phyloP scores from a whole-genome alignment of 331 rosid species.

The Erythrophleum ivorense region DNA sequence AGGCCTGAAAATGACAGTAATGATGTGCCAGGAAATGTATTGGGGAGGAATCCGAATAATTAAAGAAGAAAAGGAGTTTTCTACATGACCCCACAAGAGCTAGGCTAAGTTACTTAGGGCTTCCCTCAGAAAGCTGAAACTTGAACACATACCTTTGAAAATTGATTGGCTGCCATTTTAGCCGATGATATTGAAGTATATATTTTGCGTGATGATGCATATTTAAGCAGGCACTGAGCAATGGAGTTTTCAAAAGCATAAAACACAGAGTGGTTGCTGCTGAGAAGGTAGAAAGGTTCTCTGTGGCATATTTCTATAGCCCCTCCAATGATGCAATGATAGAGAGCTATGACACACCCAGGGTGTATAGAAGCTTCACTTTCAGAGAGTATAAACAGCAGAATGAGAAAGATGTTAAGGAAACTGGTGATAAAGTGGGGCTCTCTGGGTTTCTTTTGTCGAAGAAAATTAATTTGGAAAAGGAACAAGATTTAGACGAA shows the following conservation, averaged over 20 bases:
- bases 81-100: not conserved
- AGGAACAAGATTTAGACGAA: not conserved
- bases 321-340: slow-evolving; percentile 61
- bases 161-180: too few relatives aligned
- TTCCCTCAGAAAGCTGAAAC: not conserved
- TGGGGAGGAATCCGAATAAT: not conserved
- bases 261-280: slow-evolving; percentile 63
- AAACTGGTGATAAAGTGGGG: slow-evolving; percentile 79
- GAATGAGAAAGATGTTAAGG: slow-evolving; percentile 58
- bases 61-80: not conserved
- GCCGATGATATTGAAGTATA: too few relatives aligned
- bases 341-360: slow-evolving; percentile 44
- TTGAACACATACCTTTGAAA: not conserved
- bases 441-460: slow-evolving; percentile 64
- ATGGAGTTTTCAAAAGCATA: slow-evolving; percentile 71
- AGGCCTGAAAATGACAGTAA: not conserved
- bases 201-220: not conserved
- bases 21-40: not conserved
- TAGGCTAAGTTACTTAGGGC: not conserved
- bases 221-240: slow-evolving; percentile 72
- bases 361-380: slow-evolving; percentile 60
- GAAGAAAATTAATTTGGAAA: not conserved
- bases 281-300: slow-evolving; percentile 59
- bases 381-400: slow-evolving; percentile 60
- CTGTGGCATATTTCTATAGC: slow-evolving; percentile 71